Evolutionary conservation across 257 asterid genomes (phyloP), one percentile per base, ranked within the genome.

Genomic region (Nicotiana knightiana): DNA sequence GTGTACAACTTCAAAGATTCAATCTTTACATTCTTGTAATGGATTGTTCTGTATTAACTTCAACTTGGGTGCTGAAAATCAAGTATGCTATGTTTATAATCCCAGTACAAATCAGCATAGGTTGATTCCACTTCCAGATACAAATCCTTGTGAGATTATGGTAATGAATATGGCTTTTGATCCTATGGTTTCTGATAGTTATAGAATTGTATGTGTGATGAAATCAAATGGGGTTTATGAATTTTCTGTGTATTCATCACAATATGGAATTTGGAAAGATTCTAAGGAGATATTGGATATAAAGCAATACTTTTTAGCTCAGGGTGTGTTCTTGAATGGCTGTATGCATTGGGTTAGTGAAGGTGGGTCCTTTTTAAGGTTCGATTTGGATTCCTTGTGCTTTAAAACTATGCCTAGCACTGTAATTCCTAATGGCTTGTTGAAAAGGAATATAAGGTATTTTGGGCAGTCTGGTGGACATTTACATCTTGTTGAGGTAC

Each of bases 291-390:
- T 2, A 6, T n/a, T 76, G 18, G 16, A 39, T 4, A 1, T 62
- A 68, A 81, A 62, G 7, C 30, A 6, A 7, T 17, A 5, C 51
- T 16, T 6, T 82, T 70, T 26, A 30, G 39, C 17, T 8, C 15
- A 51, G 17, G 82, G 84, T 16, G 75, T 83, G 11, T 55, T 35
- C 4, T 65, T 62, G 80, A 79, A 82, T 62, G 88, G 84, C 3
- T 21, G 51, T 30, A 79, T 82, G 59, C 76, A 85, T 18, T 85
- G 88, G 88, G 37, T 48, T 26, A 70, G 65, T 76, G 21, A 35
- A 32, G 16, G 48, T 12, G 24, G 32, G 4, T 15, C 28, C 13
- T 9, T 21, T 28, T 32, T 79, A 6, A 67, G 86, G 81, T 79
- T 83, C 16, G 77, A 83, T 77, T 16, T 83, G 55, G 30, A 66